Evolutionary conservation across 331 rosid species (phyloP), one percentile per base, ranked within the genome.

Genomic region (Malus hybrid): DNA sequence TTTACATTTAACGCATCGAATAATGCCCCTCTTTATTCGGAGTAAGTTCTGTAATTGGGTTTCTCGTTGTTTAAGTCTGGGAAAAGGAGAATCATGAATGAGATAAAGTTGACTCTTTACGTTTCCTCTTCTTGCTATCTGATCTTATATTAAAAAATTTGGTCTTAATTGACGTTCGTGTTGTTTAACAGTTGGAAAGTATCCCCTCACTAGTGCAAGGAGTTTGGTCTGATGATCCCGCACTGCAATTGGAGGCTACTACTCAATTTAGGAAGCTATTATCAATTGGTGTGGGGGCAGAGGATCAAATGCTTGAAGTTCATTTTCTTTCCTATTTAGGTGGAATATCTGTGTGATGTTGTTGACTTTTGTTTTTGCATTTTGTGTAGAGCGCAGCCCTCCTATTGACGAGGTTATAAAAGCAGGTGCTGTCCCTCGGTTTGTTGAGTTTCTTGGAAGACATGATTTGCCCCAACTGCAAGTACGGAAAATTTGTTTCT

Each of bases 321-420:
- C 15, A 22, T 28, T 28, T 56, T 8, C 5, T 30, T 74, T 44
- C 62, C 1, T 19, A 2, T 62, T 60, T 26, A 1, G 18, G n/a
- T 64, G 10, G 52, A 63, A 28, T 61, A 26, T 53, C 52, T 61
- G 0, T 56, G 32, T 70, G 58, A 28, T 48, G 69, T 29, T 73
- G 15, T 60, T 77, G 36, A 65, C 15, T 1, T 56, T 44, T 48
- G 5, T 75, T 33, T 66, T 61, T 26, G 24, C 9, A 48, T 60
- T 66, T 46, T 71, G 36, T 79, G 78, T 65, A 89, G 94, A 87
- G 69, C 85, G 89, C 75, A 84, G 95, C 77, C 93, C 93, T 74
- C 90, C 82, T 6, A 85, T 89, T 83, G 93, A 91, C 61, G 92
- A 87, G 70, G 87, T 91, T n/a, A 71, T 89, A 36, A 82, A 84